phyloP scores from a whole-genome alignment of 2,329 filamentous ascomycete species.

The Canariomyces notabilis region DNA sequence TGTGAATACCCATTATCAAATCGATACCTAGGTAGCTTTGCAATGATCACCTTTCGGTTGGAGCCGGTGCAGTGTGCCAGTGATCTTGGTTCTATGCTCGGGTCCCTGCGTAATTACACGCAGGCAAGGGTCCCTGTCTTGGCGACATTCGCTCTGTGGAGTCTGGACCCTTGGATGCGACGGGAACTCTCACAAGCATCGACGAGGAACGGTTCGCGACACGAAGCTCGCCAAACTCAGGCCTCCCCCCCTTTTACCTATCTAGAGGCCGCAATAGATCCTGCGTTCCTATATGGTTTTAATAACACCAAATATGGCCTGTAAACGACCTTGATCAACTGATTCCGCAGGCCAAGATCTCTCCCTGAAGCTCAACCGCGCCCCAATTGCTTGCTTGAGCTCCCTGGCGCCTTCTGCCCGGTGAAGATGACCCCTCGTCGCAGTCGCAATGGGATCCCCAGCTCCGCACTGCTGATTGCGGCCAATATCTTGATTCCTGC shows the following conservation, averaged over 20 bases:
- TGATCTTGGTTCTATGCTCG: no score
- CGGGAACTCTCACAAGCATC: not conserved
- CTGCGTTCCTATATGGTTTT: no score
- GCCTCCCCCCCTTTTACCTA: no score
- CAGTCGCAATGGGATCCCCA: constrained; percentile 25
- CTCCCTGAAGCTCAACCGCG: not conserved
- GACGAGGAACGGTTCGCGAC: not conserved
- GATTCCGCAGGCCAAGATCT: not conserved
- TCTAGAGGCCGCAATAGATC: no score
- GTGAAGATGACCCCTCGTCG: constrained; percentile 28
- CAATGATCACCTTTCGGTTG: no score
- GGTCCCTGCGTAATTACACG: no score
- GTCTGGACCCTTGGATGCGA: not conserved
- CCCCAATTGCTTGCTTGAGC: constrained; percentile 6
- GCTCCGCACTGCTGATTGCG: constrained; percentile 46
- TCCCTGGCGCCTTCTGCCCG: constrained; percentile 2
- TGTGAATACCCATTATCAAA: no score
- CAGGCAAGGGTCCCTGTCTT: not conserved
- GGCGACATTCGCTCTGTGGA: not conserved
- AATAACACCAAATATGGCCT: not conserved
- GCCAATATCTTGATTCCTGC: constrained; percentile 75
- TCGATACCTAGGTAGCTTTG: no score
- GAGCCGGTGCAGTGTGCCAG: no score
- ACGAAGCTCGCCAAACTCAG: no score
- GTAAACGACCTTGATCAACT: not conserved